phyloP scores from a whole-genome alignment of 768 basidiomycete genomes.

The Mrakia hoshinonis region DNA sequence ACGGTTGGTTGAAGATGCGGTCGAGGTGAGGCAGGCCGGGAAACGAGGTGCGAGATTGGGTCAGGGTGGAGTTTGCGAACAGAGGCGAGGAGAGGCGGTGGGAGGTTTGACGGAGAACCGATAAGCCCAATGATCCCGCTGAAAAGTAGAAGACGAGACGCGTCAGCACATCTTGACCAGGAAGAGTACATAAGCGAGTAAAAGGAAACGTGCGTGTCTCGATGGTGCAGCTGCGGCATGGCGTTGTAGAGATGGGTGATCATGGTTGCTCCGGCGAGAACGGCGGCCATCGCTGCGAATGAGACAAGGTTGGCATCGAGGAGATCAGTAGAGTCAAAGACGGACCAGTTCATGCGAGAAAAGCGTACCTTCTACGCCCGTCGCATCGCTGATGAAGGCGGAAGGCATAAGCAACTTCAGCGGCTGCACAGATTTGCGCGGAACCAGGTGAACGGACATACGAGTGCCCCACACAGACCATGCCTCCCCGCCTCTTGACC shows the following conservation, averaged over 20 bases:
- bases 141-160: slow-evolving; percentile 37
- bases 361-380: slow-evolving; percentile 13
- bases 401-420: neutral
- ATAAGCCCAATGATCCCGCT: slow-evolving; percentile 74
- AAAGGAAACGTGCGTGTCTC: slow-evolving; percentile 19
- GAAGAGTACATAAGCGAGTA: neutral
- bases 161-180: slow-evolving; percentile 36
- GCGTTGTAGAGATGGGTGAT: slow-evolving; percentile 92
- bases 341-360: neutral
- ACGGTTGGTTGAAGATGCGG: slow-evolving; percentile 43
- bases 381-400: neutral
- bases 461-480: slow-evolving; percentile 86
- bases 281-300: slow-evolving; percentile 28
- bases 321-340: neutral
- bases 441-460: slow-evolving; percentile 36
- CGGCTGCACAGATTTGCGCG: neutral
- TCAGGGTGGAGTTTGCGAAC: slow-evolving; percentile 4
- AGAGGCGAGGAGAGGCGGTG: neutral
- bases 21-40: slow-evolving; percentile 45
- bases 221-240: slow-evolving; percentile 56
- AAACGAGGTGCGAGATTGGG: neutral
- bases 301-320: neutral
- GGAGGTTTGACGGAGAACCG: slow-evolving; percentile 46
- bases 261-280: slow-evolving; percentile 64
- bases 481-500: slow-evolving; percentile 56